Evolutionary conservation across 257 asterid genomes (phyloP), one percentile per base, ranked within the genome.

Genomic region (Solanum arcanum): DNA sequence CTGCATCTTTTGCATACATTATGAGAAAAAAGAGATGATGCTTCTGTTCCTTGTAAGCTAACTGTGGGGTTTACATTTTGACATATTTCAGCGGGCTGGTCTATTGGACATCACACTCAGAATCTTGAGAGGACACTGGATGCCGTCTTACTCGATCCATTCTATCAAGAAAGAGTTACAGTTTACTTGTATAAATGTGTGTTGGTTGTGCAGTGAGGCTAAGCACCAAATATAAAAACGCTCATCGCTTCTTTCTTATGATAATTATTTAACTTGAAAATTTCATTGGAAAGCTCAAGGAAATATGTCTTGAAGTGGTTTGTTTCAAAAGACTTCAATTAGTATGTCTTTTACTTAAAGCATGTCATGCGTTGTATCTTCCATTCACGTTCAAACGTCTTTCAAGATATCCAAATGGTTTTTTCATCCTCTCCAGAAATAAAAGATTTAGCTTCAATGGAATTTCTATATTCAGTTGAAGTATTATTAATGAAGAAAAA

Each of bases 101-200:
- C 49, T 91, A 91, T 87, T 92, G 93, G 93, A 89, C 90, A 23
- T 92, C 92, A 47, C 92, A 92, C 82, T 87, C 92, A 15, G 94
- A 91, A 84, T 90, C 87, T 47, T 86, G 83, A 64, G 76, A 85
- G 87, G 62, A 31, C 12, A 77, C 23, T 77, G 3, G 39, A 25
- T 77, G 83, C n/a, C 37, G 11, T 41, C 60, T 41, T 8, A 25
- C 62, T 77, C 14, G 14, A 77, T 77, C 39, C 39, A 25, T 25
- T 16, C 15, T 27, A 15, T 44, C 39, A 29, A 44, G 33, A 6
- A 75, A 76, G 64, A 14, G 64, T 44, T 44, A 44, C 39, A 46
- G 33, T 78, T 76, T 29, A 44, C 60, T 42, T 78, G 84, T 78
- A 78, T 44, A 78, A 78, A 78, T 78, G 64, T 78, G 64, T 78